Percentiles rank a stretch among this genome's conserved stretches.
phyloP scores from a whole-genome alignment of 1,139 yeast species.

The Geotrichum armillariae region DNA sequence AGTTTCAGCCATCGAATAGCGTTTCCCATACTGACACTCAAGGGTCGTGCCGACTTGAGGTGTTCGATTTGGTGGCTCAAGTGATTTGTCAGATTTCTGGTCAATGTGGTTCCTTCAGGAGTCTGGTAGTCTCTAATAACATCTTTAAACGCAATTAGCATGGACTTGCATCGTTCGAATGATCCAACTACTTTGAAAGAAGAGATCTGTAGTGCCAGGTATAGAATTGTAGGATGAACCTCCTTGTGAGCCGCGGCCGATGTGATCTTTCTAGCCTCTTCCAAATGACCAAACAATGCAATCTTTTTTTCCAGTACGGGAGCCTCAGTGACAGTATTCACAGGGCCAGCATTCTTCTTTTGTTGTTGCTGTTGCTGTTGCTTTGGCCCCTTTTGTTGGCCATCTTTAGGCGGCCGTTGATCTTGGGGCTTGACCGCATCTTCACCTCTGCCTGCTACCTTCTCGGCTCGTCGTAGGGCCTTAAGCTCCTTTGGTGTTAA shows the following conservation, averaged over 20 bases:
- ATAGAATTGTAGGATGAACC: conserved; percentile 83
- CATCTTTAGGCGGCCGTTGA: conserved; percentile 21
- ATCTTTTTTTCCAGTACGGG: conserved; percentile 36
- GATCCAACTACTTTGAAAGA: conserved; percentile 90
- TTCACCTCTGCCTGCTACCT: conserved; percentile 84
- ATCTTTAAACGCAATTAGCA: conserved; percentile 80
- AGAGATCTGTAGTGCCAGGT: conserved; percentile 78
- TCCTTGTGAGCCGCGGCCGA: conserved; percentile 47
- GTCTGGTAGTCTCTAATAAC: conserved; percentile 82
- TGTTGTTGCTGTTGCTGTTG: conserved; percentile 17
- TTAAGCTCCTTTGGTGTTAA: conserved; percentile 81
- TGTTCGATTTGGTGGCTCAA: conserved; percentile 94
- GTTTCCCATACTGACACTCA: conserved; percentile 94
- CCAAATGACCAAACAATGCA: conserved; percentile 82
- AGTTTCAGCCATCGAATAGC: conserved; percentile 97
- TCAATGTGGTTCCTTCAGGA: conserved; percentile 80
- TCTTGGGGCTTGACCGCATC: conserved; percentile 42
- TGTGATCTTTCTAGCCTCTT: conserved; percentile 46
- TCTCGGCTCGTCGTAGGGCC: conserved; percentile 83
- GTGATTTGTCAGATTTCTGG: conserved; percentile 86
- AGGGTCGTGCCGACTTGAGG: conserved; percentile 85
- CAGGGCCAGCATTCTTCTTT: conserved; percentile 11
- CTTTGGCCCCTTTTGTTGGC: conserved; percentile 5
- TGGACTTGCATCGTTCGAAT: conserved; percentile 76
- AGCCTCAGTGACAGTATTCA: conserved; percentile 9